These are phyloP conservation scores for Colletotrichum tanaceti DNA, from an alignment of 2,329 filamentous ascomycete genomes.

Conservation along the genomic window DNA sequence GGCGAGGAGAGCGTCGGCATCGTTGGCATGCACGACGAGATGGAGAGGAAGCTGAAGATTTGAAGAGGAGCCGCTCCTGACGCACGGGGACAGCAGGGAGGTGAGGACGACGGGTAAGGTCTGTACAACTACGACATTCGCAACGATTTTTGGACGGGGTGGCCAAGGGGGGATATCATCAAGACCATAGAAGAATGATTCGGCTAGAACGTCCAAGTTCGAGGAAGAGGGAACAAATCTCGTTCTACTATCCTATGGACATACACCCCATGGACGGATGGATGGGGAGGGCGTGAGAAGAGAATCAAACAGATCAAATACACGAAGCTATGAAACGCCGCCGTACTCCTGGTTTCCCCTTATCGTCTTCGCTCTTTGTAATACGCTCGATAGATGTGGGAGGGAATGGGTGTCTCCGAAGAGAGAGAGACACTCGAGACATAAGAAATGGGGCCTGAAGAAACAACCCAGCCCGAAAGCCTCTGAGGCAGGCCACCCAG, in stretches of 20 bases:
- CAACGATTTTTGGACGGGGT: slow-evolving; percentile 20
- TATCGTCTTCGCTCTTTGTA: slow-evolving; percentile 42
- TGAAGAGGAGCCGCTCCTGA: slow-evolving; percentile 48
- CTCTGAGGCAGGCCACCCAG: slow-evolving; percentile 29
- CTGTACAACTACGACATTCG: slow-evolving; percentile 33
- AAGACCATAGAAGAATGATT: slow-evolving; percentile 19
- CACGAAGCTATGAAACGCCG: slow-evolving; percentile 45
- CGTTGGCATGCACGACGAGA: slow-evolving; percentile 87
- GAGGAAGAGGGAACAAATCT: slow-evolving; percentile 26
- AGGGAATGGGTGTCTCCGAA: slow-evolving; percentile 15
- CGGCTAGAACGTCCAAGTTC: slow-evolving; percentile 18
- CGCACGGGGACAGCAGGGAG: slow-evolving; percentile 8
- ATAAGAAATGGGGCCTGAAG: slow-evolving; percentile 36
- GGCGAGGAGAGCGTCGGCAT: slow-evolving; percentile 79
- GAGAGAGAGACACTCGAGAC: slow-evolving; percentile 40
- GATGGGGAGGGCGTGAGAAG: slow-evolving; percentile 30
- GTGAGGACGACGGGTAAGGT: slow-evolving; percentile 10
- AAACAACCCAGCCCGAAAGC: slow-evolving; percentile 30
- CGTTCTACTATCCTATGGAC: slow-evolving; percentile 42
- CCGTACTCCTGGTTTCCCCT: slow-evolving; percentile 44
- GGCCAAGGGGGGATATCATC: slow-evolving; percentile 17
- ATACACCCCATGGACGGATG: slow-evolving; percentile 35
- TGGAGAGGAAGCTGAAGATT: slow-evolving; percentile 92
- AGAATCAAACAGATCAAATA: slow-evolving; percentile 40
- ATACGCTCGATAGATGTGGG: slow-evolving; percentile 38